phyloP scores from a whole-genome alignment of 2,329 filamentous ascomycete species.

The Lojkania enalia region DNA sequence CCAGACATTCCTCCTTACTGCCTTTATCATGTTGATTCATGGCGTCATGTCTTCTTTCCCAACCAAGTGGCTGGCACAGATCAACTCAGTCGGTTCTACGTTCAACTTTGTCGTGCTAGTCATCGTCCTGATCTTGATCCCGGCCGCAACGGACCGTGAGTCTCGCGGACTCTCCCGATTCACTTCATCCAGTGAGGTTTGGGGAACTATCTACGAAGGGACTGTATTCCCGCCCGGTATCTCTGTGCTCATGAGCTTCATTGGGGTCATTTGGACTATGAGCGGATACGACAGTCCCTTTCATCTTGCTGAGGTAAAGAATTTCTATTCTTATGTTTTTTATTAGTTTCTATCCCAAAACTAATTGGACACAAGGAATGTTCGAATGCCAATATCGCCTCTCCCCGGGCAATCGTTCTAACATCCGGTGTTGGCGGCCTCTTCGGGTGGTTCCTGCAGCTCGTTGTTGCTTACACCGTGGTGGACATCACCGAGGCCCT shows the following conservation, averaged over 20 bases:
- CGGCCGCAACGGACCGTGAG: conserved; percentile 58
- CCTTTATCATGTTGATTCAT: conserved; percentile 69
- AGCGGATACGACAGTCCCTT: conserved; percentile 70
- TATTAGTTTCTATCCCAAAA: too few relatives aligned
- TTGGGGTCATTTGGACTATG: conserved; percentile 71
- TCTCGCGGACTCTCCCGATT: conserved; percentile 62
- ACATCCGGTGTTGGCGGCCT: conserved; percentile 68
- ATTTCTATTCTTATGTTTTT: too few relatives aligned
- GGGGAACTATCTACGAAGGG: conserved; percentile 66
- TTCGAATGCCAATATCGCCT: conserved; percentile 70
- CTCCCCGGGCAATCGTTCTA: conserved; percentile 71
- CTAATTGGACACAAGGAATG: too few relatives aligned
- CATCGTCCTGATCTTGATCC: conserved; percentile 70
- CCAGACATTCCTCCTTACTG: conserved; percentile 70
- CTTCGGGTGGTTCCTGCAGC: conserved; percentile 73
- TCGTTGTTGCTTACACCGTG: conserved; percentile 73
- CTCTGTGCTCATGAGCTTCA: conserved; percentile 71
- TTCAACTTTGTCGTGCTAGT: conserved; percentile 72
- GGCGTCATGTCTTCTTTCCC: conserved; percentile 69
- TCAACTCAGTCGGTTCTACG: conserved; percentile 70
- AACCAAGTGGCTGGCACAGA: conserved; percentile 69
- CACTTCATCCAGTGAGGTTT: conserved; percentile 61
- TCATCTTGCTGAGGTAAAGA: conserved; percentile 74
- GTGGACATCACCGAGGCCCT: conserved; percentile 63
- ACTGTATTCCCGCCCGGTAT: conserved; percentile 71